Evolutionary conservation across 805 yeast species (phyloP).

Genomic region (Metschnikowia hibisci): DNA sequence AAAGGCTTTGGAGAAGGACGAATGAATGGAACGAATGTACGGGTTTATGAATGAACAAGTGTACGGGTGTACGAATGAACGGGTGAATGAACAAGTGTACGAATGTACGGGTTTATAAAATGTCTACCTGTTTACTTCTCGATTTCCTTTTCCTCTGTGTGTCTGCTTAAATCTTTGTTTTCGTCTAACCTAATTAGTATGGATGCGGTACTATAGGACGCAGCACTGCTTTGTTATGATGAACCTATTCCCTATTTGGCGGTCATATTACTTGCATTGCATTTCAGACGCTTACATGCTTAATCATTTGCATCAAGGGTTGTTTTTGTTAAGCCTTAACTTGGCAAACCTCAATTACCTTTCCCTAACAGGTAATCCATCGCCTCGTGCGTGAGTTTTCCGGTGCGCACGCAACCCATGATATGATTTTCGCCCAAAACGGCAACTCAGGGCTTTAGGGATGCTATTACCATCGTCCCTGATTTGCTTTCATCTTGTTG

Average conservation of each 20-base stretch:
- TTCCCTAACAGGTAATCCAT: conserved; percentile 1
- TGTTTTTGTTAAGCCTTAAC: conserved; percentile 1
- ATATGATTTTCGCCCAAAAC: conserved; percentile 4
- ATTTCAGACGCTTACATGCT: background rate
- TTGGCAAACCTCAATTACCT: background rate
- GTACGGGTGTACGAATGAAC: no score
- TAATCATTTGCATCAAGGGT: background rate
- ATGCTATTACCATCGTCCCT: background rate
- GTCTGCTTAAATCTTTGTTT: no score
- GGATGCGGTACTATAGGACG: no score
- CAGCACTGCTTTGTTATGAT: no score
- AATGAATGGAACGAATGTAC: background rate
- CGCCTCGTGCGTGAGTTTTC: background rate
- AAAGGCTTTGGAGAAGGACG: background rate
- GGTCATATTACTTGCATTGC: background rate
- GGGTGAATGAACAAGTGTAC: no score
- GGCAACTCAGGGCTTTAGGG: background rate
- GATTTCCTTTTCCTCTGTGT: no score
- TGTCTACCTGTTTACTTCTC: no score
- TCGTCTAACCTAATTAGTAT: no score
- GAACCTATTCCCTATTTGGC: background rate
- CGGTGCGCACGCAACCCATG: conserved; percentile 1
- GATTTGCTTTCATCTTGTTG: background rate
- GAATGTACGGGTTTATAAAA: no score
- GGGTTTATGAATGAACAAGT: no score